phyloP scores from a whole-genome alignment of 176 grass and related monocot genomes.

The Avena eriantha region DNA sequence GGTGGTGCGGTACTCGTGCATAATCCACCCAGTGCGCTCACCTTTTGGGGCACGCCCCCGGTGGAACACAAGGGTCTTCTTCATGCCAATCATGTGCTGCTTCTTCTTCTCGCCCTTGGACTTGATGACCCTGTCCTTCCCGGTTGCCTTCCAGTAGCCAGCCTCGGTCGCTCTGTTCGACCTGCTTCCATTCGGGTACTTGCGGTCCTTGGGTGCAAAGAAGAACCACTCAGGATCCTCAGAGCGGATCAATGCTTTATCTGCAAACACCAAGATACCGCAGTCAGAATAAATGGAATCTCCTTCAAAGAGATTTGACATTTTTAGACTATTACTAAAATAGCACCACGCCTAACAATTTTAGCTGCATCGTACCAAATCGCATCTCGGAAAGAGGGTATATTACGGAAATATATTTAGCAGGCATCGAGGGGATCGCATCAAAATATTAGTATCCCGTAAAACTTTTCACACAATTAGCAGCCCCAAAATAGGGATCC shows the following conservation, averaged over 20 bases:
- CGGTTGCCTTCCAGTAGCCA: slow-evolving; percentile 95
- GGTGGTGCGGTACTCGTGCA: slow-evolving; percentile 92
- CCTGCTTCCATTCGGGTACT: slow-evolving; percentile 84
- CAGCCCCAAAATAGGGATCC: background rate
- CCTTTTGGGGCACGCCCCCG: slow-evolving; percentile 77
- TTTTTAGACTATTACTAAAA: slow-evolving; percentile 9
- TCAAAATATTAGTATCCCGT: slow-evolving; percentile 19
- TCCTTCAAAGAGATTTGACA: slow-evolving; percentile 19
- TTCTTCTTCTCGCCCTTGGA: slow-evolving; percentile 72
- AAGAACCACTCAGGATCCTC: slow-evolving; percentile 97
- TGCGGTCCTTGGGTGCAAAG: slow-evolving; percentile 92
- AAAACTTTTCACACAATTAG: background rate
- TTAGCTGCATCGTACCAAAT: slow-evolving; percentile 39
- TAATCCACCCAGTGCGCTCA: slow-evolving; percentile 84
- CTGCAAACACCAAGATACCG: slow-evolving; percentile 49
- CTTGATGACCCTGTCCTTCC: slow-evolving; percentile 81
- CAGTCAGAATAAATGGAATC: slow-evolving; percentile 20
- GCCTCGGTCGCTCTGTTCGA: slow-evolving; percentile 82
- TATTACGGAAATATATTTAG: slow-evolving; percentile 32
- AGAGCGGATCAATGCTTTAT: slow-evolving; percentile 77
- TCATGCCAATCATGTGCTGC: slow-evolving; percentile 76
- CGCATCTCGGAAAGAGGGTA: slow-evolving; percentile 40
- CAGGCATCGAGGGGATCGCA: slow-evolving; percentile 48
- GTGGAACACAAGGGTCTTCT: slow-evolving; percentile 97
- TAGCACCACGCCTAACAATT: background rate